phyloP scores from a whole-genome alignment of 2,329 filamentous ascomycete genomes.

The Pseudopithomyces maydicus region DNA sequence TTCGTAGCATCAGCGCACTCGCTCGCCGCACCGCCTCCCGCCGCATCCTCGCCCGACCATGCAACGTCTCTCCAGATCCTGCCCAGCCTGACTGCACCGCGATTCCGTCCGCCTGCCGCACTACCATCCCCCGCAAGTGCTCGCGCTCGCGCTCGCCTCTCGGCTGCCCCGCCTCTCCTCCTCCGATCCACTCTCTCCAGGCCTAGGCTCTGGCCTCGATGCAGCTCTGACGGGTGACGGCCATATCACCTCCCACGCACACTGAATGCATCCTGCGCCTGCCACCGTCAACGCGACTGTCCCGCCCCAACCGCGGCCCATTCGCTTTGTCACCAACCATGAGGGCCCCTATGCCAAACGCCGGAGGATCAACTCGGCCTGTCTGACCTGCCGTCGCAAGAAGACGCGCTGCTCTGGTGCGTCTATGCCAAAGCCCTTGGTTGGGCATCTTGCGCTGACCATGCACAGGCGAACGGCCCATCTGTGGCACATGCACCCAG shows the following conservation, averaged over 20 bases:
- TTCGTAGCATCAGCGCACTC: not conserved
- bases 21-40: not conserved
- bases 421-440: slow-evolving; percentile 26
- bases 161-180: slow-evolving; percentile 11
- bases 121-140: slow-evolving; percentile 3
- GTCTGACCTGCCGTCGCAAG: slow-evolving; percentile 54
- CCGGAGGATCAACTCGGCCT: slow-evolving; percentile 49
- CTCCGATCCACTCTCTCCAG: not conserved
- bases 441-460: not conserved
- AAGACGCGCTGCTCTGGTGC: slow-evolving; percentile 56
- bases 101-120: not conserved
- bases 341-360: slow-evolving; percentile 49
- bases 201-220: slow-evolving; percentile 7
- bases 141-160: slow-evolving; percentile 3
- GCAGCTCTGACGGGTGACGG: slow-evolving; percentile 1
- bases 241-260: slow-evolving; percentile 13
- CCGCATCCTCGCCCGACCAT: slow-evolving; percentile 22
- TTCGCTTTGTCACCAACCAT: slow-evolving; percentile 50
- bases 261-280: slow-evolving; percentile 41
- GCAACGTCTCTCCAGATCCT: slow-evolving; percentile 20
- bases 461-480: slow-evolving; percentile 43
- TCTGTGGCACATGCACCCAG: slow-evolving; percentile 53
- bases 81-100: slow-evolving; percentile 9
- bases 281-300: slow-evolving; percentile 34
- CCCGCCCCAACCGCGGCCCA: slow-evolving; percentile 42